These are phyloP conservation scores for Sugiyamaella neomexicana DNA, from an alignment of 1,139 yeast species.

Conservation along the genomic window DNA sequence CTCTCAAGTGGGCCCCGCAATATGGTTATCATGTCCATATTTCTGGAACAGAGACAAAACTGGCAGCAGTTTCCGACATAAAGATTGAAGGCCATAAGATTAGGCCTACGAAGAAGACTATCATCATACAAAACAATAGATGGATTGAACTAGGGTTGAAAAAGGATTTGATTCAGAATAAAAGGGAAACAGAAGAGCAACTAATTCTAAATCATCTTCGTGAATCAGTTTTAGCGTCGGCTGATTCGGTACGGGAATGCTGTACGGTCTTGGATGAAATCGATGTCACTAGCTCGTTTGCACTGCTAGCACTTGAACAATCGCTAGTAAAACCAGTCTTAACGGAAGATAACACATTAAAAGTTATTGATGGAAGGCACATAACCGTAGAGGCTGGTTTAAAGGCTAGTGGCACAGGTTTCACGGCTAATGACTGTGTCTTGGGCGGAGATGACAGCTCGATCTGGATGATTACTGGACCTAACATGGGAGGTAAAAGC, in stretches of 20 bases:
- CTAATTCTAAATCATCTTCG: constrained; percentile 48
- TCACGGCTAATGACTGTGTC: constrained; percentile 65
- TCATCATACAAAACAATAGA: constrained; percentile 28
- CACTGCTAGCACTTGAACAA: constrained; percentile 64
- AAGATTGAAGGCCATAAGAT: constrained; percentile 28
- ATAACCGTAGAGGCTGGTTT: constrained; percentile 85
- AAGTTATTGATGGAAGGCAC: constrained; percentile 64
- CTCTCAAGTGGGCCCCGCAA: constrained; percentile 41
- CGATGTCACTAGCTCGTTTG: constrained; percentile 75
- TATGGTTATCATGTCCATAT: constrained; percentile 37
- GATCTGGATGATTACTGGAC: constrained; percentile 85
- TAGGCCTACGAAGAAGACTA: constrained; percentile 32
- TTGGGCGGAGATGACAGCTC: constrained; percentile 39
- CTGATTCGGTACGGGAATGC: constrained; percentile 48
- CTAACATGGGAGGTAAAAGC: constrained; percentile 98
- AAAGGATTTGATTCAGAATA: constrained; percentile 32
- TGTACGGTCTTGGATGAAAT: constrained; percentile 59
- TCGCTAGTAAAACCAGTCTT: constrained; percentile 67
- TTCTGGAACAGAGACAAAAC: constrained; percentile 12
- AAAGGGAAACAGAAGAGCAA: constrained; percentile 46
- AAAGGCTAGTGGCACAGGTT: constrained; percentile 46
- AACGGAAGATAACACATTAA: constrained; percentile 46
- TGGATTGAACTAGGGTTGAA: constrained; percentile 38
- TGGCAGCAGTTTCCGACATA: constrained; percentile 18
- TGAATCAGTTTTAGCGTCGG: constrained; percentile 42